These are phyloP conservation scores for Metarhizium guizhouense DNA, from an alignment of 2,329 filamentous ascomycete genomes.

Conservation along the genomic window DNA sequence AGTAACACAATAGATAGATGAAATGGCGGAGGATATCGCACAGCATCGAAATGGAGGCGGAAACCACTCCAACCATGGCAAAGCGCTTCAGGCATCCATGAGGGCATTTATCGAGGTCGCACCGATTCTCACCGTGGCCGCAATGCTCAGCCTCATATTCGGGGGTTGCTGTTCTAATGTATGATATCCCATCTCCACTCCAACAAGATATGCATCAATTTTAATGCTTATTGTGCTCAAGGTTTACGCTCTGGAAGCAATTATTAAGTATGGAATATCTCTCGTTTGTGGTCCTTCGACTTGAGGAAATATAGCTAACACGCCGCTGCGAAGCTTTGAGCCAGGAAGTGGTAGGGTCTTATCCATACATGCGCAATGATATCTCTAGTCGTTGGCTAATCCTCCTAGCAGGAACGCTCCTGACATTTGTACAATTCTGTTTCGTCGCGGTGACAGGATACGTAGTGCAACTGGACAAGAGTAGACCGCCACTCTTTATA, in stretches of 20 bases:
- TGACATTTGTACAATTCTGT: conserved; percentile 83
- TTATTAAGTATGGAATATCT: conserved; percentile 66
- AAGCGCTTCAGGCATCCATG: background rate
- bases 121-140: conserved; percentile 41
- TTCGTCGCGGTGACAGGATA: conserved; percentile 74
- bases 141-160: conserved; percentile 81
- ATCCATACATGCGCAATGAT: background rate
- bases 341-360: conserved; percentile 61
- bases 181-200: conserved; percentile 20
- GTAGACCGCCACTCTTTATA: conserved; percentile 61
- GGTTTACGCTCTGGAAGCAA: conserved; percentile 94
- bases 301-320: background rate
- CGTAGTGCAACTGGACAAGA: conserved; percentile 62
- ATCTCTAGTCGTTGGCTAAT: conserved; percentile 3
- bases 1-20: background rate
- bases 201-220: background rate
- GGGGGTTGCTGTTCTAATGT: conserved; percentile 94
- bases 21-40: background rate
- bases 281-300: background rate
- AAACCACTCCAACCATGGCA: background rate
- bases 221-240: conserved; percentile 28
- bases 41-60: conserved; percentile 2
- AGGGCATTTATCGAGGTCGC: background rate
- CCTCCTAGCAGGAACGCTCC: conserved; percentile 55
- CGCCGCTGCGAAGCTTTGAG: conserved; percentile 46